phyloP scores from a whole-genome alignment of 2,329 filamentous ascomycete genomes.

The Curvularia lunata region DNA sequence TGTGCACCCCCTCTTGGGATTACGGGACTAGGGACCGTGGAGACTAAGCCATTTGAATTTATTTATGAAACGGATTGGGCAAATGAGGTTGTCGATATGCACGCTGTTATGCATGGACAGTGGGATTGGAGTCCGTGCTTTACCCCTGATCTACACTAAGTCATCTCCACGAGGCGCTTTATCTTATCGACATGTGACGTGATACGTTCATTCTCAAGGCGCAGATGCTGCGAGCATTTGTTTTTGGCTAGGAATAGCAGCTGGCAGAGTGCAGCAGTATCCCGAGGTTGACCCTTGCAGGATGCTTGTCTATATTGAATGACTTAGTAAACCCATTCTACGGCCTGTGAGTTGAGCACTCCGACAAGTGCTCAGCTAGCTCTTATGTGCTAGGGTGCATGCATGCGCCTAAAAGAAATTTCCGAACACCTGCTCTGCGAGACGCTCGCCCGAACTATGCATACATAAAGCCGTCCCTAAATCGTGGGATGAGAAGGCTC shows the following conservation, averaged over 20 bases:
- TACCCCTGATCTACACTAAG: slow-evolving; percentile 17
- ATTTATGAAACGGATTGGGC: slow-evolving; percentile 13
- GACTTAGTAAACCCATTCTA: background rate
- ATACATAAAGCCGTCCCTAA: slow-evolving; percentile 1
- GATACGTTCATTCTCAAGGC: background rate
- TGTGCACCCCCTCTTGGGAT: slow-evolving; percentile 6
- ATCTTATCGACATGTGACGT: slow-evolving; percentile 12
- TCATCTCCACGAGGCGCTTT: slow-evolving; percentile 10
- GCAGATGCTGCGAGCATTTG: background rate
- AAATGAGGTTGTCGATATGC: slow-evolving; percentile 10
- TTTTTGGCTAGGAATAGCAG: too few relatives aligned
- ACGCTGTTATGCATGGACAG: slow-evolving; percentile 5
- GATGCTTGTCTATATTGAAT: background rate
- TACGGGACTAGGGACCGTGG: slow-evolving; percentile 2
- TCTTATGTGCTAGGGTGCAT: background rate
- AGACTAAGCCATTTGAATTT: slow-evolving; percentile 8
- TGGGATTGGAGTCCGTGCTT: slow-evolving; percentile 5
- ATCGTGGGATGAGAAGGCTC: background rate
- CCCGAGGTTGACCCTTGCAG: background rate
- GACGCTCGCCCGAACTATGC: background rate
- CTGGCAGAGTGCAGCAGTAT: background rate
- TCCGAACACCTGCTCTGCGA: background rate
- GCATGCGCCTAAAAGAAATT: slow-evolving; percentile 5
- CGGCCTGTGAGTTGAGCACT: background rate
- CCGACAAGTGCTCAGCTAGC: background rate